phyloP scores from a whole-genome alignment of 176 grass and related monocot species.

The Secale cereale region DNA sequence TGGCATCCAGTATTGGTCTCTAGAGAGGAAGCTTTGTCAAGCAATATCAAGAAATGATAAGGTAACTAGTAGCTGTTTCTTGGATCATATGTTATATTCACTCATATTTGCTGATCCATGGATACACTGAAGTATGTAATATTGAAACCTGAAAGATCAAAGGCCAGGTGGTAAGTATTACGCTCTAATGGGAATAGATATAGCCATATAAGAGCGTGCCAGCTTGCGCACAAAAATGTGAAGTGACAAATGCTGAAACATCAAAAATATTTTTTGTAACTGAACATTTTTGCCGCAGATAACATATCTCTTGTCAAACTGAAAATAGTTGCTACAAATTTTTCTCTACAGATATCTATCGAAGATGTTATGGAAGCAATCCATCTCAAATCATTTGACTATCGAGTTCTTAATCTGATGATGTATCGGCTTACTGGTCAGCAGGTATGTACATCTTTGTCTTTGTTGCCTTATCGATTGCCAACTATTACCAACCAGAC shows the following conservation, averaged over 20 bases:
- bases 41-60: constrained; percentile 58
- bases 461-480: background rate
- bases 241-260: background rate
- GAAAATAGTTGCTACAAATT: constrained; percentile 5
- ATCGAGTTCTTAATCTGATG: constrained; percentile 82
- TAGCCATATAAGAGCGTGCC: background rate
- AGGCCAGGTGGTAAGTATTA: background rate
- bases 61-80: constrained; percentile 33
- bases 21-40: constrained; percentile 83
- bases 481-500: background rate
- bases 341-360: constrained; percentile 61
- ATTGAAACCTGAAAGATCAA: constrained; percentile 4
- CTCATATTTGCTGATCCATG: background rate
- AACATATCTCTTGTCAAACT: background rate
- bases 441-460: constrained; percentile 48
- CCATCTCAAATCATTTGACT: constrained; percentile 97
- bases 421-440: constrained; percentile 67
- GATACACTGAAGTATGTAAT: background rate
- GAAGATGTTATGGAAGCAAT: constrained; percentile 83
- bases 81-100: constrained; percentile 2
- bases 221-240: background rate
- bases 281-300: background rate
- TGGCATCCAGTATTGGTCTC: constrained; percentile 79
- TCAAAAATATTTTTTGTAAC: background rate
- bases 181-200: background rate